Evolutionary conservation across 495 filamentous ascomycete species (phyloP).

Genomic region (Tuber melanosporum): DNA sequence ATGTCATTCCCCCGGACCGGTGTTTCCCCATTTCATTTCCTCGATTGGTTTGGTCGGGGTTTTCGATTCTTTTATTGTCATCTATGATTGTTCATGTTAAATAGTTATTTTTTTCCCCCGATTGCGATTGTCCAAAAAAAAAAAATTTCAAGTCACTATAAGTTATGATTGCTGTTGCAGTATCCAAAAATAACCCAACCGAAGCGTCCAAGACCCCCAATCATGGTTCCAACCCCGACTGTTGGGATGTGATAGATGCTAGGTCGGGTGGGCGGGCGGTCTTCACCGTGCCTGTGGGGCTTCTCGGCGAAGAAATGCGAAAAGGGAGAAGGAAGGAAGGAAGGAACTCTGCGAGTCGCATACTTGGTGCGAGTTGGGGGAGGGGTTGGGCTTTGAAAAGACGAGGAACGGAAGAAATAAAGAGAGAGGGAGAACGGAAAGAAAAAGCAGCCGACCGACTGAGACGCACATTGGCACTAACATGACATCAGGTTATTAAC

Average conservation of each 20-base stretch:
- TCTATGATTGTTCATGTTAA: slow-evolving; percentile 1
- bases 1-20: slow-evolving; percentile 12
- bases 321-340: background rate
- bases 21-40: slow-evolving; percentile 2
- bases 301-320: background rate
- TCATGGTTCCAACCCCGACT: background rate
- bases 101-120: background rate
- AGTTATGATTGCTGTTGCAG: background rate
- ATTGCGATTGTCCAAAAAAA: background rate
- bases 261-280: background rate
- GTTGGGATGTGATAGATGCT: background rate
- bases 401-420: background rate
- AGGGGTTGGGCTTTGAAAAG: background rate
- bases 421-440: background rate
- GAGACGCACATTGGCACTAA: background rate
- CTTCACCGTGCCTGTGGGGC: background rate
- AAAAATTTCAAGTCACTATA: background rate
- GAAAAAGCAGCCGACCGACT: background rate
- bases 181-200: background rate
- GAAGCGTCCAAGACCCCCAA: background rate
- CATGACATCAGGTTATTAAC: background rate
- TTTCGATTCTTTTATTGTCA: slow-evolving; percentile 1
- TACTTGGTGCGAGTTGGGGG: background rate
- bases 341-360: background rate
- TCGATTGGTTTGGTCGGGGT: slow-evolving; percentile 24